Evolutionary conservation across 768 basidiomycete genomes (phyloP).

Genomic region (Amanita muscaria): DNA sequence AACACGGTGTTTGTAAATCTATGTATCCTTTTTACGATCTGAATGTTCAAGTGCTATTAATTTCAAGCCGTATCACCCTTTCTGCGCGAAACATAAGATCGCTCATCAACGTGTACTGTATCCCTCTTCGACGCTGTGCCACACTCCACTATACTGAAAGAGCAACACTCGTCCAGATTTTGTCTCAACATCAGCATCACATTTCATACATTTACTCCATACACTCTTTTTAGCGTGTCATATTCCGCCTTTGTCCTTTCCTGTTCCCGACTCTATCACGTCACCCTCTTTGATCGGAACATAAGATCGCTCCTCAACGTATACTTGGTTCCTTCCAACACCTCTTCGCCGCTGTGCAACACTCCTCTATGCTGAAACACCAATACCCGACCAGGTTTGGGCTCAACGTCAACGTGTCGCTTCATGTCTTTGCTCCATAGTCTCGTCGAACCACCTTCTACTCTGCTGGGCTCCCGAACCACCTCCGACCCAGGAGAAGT

Average conservation of each 20-base stretch:
- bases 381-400: slow-evolving; percentile 33
- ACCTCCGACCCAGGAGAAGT: too few relatives aligned
- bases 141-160: slow-evolving; percentile 34
- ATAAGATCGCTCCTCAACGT: slow-evolving; percentile 34
- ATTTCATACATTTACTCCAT: slow-evolving; percentile 18
- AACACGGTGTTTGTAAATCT: too few relatives aligned
- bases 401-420: slow-evolving; percentile 30
- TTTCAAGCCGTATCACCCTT: too few relatives aligned
- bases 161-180: slow-evolving; percentile 35
- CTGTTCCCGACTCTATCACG: too few relatives aligned
- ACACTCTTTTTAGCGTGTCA: slow-evolving; percentile 35
- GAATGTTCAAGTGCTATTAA: too few relatives aligned
- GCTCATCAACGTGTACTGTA: slow-evolving; percentile 32
- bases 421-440: slow-evolving; percentile 23
- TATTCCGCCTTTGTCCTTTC: slow-evolving; percentile 17
- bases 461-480: too few relatives aligned
- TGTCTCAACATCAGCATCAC: slow-evolving; percentile 32
- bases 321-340: slow-evolving; percentile 30
- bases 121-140: slow-evolving; percentile 34
- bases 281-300: too few relatives aligned
- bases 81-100: slow-evolving; percentile 29
- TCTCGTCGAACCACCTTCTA: slow-evolving; percentile 34
- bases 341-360: slow-evolving; percentile 35
- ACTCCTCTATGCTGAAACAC: slow-evolving; percentile 36
- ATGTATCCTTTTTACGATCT: too few relatives aligned